A percentile compares a stretch with the other conserved stretches of the same genome.
Conservation (phyloP, 2,329 filamentous ascomycete genomes). For the Paraphaeosphaeria minitans region DNA sequence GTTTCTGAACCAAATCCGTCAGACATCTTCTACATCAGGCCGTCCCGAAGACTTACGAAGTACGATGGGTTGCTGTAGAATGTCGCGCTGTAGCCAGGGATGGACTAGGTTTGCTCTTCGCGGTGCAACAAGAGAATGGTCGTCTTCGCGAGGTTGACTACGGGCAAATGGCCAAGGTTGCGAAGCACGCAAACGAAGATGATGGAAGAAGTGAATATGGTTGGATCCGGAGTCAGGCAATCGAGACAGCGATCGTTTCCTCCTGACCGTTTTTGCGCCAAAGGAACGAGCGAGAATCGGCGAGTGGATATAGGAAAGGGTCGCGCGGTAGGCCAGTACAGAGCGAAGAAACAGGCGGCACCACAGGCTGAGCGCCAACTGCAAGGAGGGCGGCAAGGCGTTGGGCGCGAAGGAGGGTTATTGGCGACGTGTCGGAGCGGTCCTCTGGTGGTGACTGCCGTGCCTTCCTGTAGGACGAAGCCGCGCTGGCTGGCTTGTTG, state of each 20-base stretch:
- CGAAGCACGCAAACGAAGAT: too few species aligned
- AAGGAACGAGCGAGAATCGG: neutral
- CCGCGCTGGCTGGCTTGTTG: neutral
- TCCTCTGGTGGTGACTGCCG: slow-evolving; percentile 4
- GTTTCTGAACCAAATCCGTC: neutral
- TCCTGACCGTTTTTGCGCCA: neutral
- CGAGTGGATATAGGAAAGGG: neutral
- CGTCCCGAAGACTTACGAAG: neutral
- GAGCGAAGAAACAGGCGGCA: neutral
- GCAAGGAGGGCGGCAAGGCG: slow-evolving; percentile 2
- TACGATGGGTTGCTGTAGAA: too few species aligned
- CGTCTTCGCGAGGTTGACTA: neutral
- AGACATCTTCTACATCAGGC: neutral
- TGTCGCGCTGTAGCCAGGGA: neutral
- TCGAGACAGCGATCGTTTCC: neutral
- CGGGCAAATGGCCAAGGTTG: neutral
- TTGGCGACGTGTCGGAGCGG: slow-evolving; percentile 8
- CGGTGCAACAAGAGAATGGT: neutral
- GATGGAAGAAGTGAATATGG: neutral
- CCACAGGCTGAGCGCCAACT: slow-evolving; percentile 3
- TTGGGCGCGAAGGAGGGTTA: neutral
- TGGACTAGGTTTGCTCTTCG: neutral
- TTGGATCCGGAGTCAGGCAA: too few species aligned
- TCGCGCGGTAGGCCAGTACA: neutral
- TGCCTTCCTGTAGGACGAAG: neutral